phyloP scores from a whole-genome alignment of 2,329 filamentous ascomycete genomes.

The Hymenoscyphus repandus region DNA sequence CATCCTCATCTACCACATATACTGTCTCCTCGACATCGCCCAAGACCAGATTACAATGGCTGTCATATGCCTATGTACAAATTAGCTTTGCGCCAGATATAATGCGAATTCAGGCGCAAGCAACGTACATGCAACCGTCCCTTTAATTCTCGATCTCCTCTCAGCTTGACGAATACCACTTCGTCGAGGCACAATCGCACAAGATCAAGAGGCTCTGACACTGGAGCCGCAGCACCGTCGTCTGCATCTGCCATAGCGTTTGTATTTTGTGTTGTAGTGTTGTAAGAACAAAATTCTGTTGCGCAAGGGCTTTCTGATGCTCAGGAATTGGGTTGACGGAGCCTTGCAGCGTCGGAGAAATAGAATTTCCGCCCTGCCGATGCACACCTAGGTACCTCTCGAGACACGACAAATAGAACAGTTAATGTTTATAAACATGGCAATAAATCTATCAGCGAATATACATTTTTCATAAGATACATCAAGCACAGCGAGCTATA shows the following conservation, averaged over 20 bases:
- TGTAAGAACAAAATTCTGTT: not conserved
- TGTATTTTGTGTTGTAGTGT: slow-evolving; percentile 2
- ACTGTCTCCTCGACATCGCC: slow-evolving; percentile 98
- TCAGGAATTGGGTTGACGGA: too few relatives aligned
- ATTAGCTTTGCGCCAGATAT: slow-evolving; percentile 16
- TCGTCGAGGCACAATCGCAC: slow-evolving; percentile 93
- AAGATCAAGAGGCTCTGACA: slow-evolving; percentile 90
- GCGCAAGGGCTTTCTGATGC: not conserved
- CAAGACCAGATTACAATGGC: slow-evolving; percentile 93
- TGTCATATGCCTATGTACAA: slow-evolving; percentile 78
- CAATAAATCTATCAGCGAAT: too few relatives aligned
- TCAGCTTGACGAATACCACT: slow-evolving; percentile 92
- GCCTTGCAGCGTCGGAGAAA: too few relatives aligned
- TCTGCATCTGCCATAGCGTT: slow-evolving; percentile 74
- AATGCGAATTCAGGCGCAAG: not conserved
- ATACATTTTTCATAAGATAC: too few relatives aligned
- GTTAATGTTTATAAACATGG: too few relatives aligned
- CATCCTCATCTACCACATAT: slow-evolving; percentile 85
- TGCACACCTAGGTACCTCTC: too few relatives aligned
- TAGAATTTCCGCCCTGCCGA: too few relatives aligned
- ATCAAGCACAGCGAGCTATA: too few relatives aligned
- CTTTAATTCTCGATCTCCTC: slow-evolving; percentile 92
- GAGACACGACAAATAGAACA: too few relatives aligned
- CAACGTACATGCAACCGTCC: slow-evolving; percentile 81
- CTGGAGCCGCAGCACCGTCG: slow-evolving; percentile 61